These are phyloP conservation scores for Baudoinia panamericana DNA, from an alignment of 495 filamentous ascomycete genomes.

Conservation along the genomic window DNA sequence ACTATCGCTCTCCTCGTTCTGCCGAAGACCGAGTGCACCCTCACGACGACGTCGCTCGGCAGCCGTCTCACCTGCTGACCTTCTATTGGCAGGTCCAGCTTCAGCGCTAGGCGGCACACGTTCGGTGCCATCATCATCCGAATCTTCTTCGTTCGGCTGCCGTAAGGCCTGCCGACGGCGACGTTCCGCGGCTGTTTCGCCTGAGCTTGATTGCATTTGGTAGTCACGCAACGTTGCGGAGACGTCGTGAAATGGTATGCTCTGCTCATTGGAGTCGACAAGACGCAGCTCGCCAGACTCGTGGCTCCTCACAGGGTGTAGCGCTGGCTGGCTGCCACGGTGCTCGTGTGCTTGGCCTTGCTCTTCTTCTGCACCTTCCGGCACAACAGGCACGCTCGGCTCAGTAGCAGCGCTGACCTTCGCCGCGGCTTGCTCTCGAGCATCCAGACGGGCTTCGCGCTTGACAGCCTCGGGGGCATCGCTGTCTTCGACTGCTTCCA, in stretches of 20 bases:
- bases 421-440: constrained; percentile 33
- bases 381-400: constrained; percentile 8
- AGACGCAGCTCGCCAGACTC: constrained; percentile 23
- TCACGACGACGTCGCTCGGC: constrained; percentile 73
- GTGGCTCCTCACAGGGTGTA: constrained; percentile 19
- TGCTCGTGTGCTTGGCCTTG: neutral
- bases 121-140: constrained; percentile 47
- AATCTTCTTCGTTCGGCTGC: constrained; percentile 27
- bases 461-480: constrained; percentile 47
- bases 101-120: constrained; percentile 32
- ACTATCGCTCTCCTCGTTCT: constrained; percentile 46
- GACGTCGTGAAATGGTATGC: constrained; percentile 26
- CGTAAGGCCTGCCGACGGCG: constrained; percentile 29
- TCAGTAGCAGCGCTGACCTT: constrained; percentile 12
- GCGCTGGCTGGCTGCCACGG: constrained; percentile 14
- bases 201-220: neutral
- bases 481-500: constrained; percentile 54
- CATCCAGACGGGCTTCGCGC: constrained; percentile 42
- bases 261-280: constrained; percentile 23
- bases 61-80: constrained; percentile 50
- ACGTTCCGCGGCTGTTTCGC: constrained; percentile 25
- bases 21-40: constrained; percentile 61
- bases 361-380: neutral
- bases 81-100: constrained; percentile 12
- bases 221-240: constrained; percentile 22